Evolutionary conservation across 2,329 filamentous ascomycete species (phyloP).

Genomic region (Neonectria ditissima): DNA sequence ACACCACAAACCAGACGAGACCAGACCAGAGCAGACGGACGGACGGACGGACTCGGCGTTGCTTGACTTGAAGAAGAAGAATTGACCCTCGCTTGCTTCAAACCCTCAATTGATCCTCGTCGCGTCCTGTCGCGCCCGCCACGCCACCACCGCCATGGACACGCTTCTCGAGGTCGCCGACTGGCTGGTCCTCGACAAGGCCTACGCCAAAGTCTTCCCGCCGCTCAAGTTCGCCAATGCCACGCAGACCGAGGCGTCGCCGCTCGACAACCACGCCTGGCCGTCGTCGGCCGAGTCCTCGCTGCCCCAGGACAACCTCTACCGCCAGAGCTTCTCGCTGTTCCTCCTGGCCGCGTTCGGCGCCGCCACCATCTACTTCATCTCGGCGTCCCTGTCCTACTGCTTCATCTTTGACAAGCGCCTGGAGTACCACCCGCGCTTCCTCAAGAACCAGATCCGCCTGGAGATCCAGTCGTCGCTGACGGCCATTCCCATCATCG

Average conservation of each 20-base stretch:
- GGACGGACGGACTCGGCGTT: no score
- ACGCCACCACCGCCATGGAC: constrained; percentile 48
- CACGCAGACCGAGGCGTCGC: constrained; percentile 18
- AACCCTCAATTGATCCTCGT: background rate
- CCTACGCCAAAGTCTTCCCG: constrained; percentile 55
- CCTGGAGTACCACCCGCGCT: constrained; percentile 60
- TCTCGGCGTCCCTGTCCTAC: constrained; percentile 78
- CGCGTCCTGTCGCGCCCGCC: no score
- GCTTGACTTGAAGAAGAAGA: no score
- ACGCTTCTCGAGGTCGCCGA: constrained; percentile 55
- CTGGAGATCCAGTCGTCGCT: constrained; percentile 59
- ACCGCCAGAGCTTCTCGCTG: constrained; percentile 54
- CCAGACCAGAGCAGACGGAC: no score
- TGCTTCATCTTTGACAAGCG: constrained; percentile 69
- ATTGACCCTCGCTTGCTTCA: no score
- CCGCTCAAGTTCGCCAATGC: constrained; percentile 29
- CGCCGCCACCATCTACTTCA: constrained; percentile 66
- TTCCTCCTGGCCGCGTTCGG: constrained; percentile 54
- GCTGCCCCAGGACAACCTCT: constrained; percentile 56
- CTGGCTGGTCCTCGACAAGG: constrained; percentile 55
- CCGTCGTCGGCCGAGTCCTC: constrained; percentile 44
- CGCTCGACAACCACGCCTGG: constrained; percentile 29
- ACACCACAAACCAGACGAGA: background rate
- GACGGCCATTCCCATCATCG: constrained; percentile 57
- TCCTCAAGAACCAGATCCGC: constrained; percentile 60